phyloP scores from a whole-genome alignment of 805 yeast species.

The Lipomyces oligophaga region DNA sequence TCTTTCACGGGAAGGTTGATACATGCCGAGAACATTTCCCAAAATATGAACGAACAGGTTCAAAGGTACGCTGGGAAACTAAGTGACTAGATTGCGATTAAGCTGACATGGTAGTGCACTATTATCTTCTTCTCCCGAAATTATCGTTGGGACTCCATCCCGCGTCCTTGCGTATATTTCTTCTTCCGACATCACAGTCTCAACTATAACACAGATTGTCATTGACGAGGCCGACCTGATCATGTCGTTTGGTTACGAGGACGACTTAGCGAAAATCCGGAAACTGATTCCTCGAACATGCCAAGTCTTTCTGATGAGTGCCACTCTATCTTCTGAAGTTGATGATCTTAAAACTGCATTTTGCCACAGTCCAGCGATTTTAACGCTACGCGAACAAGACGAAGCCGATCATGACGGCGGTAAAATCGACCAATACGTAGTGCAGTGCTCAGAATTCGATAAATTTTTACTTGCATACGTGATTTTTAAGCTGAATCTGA shows the following conservation, averaged over 20 bases:
- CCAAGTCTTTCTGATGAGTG: constrained; percentile 94
- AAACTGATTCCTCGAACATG: constrained; percentile 66
- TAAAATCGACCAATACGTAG: constrained; percentile 78
- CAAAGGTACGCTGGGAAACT: constrained; percentile 36
- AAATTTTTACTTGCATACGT: constrained; percentile 88
- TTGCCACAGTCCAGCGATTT: constrained; percentile 62
- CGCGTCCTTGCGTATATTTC: constrained; percentile 54
- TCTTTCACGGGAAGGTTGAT: constrained; percentile 67
- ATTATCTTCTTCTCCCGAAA: constrained; percentile 70
- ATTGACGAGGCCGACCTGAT: constrained; percentile 95
- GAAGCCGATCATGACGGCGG: constrained; percentile 44
- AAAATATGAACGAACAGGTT: constrained; percentile 64
- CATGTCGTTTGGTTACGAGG: constrained; percentile 83
- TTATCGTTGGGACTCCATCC: constrained; percentile 83
- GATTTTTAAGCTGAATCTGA: constrained; percentile 78
- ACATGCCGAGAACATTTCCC: constrained; percentile 62
- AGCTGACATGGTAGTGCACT: constrained; percentile 45
- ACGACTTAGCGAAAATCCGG: constrained; percentile 68
- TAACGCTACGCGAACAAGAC: constrained; percentile 63
- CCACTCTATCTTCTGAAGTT: constrained; percentile 85
- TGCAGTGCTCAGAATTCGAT: constrained; percentile 82
- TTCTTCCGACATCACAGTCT: constrained; percentile 46
- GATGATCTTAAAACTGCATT: constrained; percentile 68
- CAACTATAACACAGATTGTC: constrained; percentile 62
- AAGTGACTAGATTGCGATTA: background rate